Conservation (phyloP, 73 alveolate genomes). For the Symbiodinium natans region DNA sequence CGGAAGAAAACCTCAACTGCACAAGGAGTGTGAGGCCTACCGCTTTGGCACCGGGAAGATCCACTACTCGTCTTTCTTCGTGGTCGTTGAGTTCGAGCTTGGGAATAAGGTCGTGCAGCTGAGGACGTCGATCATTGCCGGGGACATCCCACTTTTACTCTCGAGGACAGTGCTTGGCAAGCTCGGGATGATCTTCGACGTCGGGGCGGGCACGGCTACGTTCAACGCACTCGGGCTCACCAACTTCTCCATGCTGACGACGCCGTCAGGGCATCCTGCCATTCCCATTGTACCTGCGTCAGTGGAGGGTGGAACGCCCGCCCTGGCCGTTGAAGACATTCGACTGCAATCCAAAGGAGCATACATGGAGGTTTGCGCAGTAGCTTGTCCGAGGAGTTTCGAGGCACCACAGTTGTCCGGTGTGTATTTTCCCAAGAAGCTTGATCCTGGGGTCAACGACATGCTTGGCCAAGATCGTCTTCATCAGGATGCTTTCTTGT, state of each 20-base stretch:
- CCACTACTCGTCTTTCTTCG: not conserved
- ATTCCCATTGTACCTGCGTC: not conserved
- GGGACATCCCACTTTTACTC: not conserved
- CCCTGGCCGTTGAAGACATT: not conserved
- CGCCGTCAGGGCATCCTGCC: not conserved
- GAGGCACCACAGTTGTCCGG: not conserved
- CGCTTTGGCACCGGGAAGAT: not conserved
- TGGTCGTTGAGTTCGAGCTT: not conserved
- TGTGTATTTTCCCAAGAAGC: not conserved
- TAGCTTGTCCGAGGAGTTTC: too few species aligned
- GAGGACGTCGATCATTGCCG: not conserved
- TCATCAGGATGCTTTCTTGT: not conserved
- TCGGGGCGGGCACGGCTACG: not conserved
- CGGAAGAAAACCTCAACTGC: not conserved
- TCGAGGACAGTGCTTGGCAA: not conserved
- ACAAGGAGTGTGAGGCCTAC: not conserved
- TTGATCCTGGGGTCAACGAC: not conserved
- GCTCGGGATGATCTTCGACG: not conserved
- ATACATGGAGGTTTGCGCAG: not conserved
- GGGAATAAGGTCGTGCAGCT: not conserved
- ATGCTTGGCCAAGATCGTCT: not conserved
- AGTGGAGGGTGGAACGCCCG: not conserved
- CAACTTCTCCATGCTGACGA: not conserved
- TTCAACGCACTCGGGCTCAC: not conserved
- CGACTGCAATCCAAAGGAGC: not conserved